A percentile compares a stretch with the other conserved stretches of the same genome.
phyloP scores from a whole-genome alignment of 306 rosid species.

The Cucurbita ficifolia region DNA sequence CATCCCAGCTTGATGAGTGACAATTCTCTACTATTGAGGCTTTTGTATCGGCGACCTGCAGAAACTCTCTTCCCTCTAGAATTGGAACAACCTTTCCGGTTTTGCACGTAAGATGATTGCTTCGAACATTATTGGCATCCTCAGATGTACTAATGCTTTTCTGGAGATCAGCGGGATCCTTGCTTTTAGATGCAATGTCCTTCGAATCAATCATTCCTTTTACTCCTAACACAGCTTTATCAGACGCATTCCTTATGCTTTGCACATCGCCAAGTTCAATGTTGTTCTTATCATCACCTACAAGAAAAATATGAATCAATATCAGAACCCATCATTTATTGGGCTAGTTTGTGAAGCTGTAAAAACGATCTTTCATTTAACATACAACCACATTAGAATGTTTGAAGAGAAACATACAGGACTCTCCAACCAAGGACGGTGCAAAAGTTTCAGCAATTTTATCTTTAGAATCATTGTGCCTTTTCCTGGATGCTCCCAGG shows the following conservation, averaged over 20 bases:
- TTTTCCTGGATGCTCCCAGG: constrained; percentile 15
- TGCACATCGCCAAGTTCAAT: constrained; percentile 17
- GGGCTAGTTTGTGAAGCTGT: not conserved
- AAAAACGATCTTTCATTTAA: not conserved
- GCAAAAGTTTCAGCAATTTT: constrained; percentile 8
- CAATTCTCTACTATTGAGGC: constrained; percentile 14
- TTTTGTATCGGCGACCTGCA: constrained; percentile 19
- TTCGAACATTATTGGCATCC: constrained; percentile 12
- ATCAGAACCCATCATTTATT: constrained; percentile 6
- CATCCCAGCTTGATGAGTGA: constrained; percentile 13
- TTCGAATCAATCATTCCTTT: constrained; percentile 6
- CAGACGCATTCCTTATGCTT: constrained; percentile 14
- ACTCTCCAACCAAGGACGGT: constrained; percentile 18
- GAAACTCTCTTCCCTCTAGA: constrained; percentile 22
- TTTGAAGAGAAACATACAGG: constrained; percentile 5
- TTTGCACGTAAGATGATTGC: constrained; percentile 14
- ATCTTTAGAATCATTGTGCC: constrained; percentile 13
- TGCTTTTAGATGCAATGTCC: constrained; percentile 12
- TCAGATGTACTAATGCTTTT: constrained; percentile 7
- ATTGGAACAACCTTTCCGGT: constrained; percentile 12
- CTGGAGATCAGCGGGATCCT: constrained; percentile 12
- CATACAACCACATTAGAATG: not conserved
- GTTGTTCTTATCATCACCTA: constrained; percentile 20
- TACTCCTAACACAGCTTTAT: constrained; percentile 14
- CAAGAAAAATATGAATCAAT: not conserved